Evolutionary conservation across 2,329 filamentous ascomycete genomes (phyloP).

Genomic region (Stromatinia cepivora): DNA sequence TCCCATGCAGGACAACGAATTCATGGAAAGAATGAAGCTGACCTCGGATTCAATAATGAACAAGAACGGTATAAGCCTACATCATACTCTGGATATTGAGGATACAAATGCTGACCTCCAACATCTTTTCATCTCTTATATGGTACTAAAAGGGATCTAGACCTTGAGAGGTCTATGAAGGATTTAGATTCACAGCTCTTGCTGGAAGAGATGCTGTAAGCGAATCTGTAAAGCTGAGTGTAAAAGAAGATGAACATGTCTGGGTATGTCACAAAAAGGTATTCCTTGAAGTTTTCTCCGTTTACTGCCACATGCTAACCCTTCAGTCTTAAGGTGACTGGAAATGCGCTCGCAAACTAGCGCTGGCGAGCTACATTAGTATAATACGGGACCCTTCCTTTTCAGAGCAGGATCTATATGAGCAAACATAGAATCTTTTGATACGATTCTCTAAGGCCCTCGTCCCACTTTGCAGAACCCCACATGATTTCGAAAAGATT

Average conservation of each 20-base stretch:
- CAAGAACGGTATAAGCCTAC: neutral
- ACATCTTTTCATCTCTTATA: neutral
- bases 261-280: slow-evolving; percentile 5
- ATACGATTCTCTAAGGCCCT: slow-evolving; percentile 5
- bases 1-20: neutral
- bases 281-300: neutral
- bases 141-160: neutral
- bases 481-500: slow-evolving; percentile 3
- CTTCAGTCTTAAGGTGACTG: neutral
- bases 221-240: too few relatives aligned
- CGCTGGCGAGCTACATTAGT: neutral
- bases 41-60: slow-evolving; percentile 6
- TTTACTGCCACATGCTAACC: neutral
- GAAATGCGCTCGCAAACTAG: slow-evolving; percentile 8
- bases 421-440: neutral
- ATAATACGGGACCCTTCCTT: slow-evolving; percentile 9
- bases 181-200: slow-evolving; percentile 5
- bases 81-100: neutral
- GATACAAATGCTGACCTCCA: neutral
- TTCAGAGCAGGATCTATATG: neutral
- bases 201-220: too few relatives aligned
- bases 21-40: slow-evolving; percentile 3
- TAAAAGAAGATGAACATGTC: too few relatives aligned
- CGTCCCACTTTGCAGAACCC: neutral
- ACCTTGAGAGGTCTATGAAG: neutral